Conservation (phyloP, 257 asterid species). For the Solanum paucissectum region DNA sequence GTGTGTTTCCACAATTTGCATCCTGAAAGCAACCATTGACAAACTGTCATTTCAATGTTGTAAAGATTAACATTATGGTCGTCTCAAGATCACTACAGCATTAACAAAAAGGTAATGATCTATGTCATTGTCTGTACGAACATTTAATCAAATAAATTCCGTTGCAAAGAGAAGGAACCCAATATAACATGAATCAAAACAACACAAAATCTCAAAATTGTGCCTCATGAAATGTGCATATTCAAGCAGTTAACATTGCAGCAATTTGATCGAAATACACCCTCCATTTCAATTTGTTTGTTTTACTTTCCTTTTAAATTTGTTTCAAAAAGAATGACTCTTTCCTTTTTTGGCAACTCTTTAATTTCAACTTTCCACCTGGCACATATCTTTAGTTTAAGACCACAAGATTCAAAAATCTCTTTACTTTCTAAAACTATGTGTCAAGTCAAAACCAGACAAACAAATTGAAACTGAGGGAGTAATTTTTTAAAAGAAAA, state of each 20-base stretch:
- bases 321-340: neutral
- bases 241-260: neutral
- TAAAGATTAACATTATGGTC: neutral
- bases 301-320: neutral
- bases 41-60: neutral
- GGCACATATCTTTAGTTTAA: neutral
- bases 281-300: neutral
- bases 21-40: slow-evolving; percentile 39
- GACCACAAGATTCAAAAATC: neutral
- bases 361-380: neutral
- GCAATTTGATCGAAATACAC: neutral
- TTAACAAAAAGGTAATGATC: neutral
- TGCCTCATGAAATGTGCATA: neutral
- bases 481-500: neutral
- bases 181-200: neutral
- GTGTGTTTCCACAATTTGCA: slow-evolving; percentile 96
- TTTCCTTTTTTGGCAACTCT: neutral
- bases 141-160: neutral
- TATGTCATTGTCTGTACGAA: neutral
- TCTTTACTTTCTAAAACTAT: neutral
- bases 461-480: neutral
- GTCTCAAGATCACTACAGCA: neutral
- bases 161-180: neutral
- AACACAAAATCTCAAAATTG: neutral
- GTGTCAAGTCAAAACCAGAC: neutral